A percentile compares a stretch with the other conserved stretches of the same genome.
phyloP scores from a whole-genome alignment of 108 stramenopile genomes.

The Nitzschia sp. region DNA sequence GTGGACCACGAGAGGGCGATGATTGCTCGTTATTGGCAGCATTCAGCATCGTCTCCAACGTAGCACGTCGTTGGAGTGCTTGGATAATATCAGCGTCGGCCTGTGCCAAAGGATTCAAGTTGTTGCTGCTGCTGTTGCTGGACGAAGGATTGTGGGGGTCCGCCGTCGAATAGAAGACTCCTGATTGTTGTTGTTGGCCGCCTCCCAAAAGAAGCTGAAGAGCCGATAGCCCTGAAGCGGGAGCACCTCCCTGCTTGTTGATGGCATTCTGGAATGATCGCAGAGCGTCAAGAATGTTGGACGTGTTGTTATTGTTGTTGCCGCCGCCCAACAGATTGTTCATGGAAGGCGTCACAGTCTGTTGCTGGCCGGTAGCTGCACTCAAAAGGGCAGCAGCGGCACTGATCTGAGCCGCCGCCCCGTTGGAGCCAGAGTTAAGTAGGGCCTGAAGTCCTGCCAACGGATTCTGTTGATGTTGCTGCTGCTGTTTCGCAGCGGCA shows the following conservation, averaged over 20 bases:
- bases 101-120: not conserved
- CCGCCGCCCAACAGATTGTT: not conserved
- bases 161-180: not conserved
- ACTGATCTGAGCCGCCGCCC: not conserved
- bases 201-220: not conserved
- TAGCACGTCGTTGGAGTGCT: not conserved
- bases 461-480: not conserved
- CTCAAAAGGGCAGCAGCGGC: not conserved
- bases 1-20: too few species aligned
- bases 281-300: too few species aligned
- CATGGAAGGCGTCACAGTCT: not conserved
- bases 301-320: not conserved
- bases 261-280: not conserved
- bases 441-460: not conserved
- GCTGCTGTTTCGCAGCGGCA: not conserved
- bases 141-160: not conserved
- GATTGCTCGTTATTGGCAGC: too few species aligned
- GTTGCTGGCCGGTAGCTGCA: not conserved
- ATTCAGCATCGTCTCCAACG: too few species aligned
- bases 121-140: not conserved
- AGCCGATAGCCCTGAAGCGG: not conserved
- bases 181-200: not conserved
- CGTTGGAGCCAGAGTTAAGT: not conserved
- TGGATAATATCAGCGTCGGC: slow-evolving; percentile 2
- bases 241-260: not conserved